A percentile compares a stretch with the other conserved stretches of the same genome.
These are phyloP conservation scores for Anthracocystis walkeri DNA, from an alignment of 1,284 basidiomycete species.

Conservation along the genomic window DNA sequence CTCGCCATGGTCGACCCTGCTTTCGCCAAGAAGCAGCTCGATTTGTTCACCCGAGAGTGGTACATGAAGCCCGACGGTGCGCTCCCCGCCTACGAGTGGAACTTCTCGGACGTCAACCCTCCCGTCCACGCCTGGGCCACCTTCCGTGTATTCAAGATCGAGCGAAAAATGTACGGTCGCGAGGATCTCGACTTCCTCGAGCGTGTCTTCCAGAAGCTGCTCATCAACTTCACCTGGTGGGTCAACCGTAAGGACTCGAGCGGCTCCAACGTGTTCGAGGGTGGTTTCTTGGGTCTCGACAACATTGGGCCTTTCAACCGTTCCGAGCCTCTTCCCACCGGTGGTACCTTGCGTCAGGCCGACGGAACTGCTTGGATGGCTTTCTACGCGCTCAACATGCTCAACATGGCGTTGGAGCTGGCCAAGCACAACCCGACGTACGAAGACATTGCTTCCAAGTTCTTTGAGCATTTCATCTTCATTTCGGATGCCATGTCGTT, in stretches of 20 bases:
- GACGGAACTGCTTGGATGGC: conserved; percentile 99
- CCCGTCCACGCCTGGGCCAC: conserved; percentile 91
- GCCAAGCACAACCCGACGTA: conserved; percentile 98
- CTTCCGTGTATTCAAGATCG: conserved; percentile 77
- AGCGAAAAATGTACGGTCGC: conserved; percentile 89
- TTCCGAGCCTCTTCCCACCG: conserved; percentile 93
- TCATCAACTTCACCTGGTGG: conserved; percentile 99
- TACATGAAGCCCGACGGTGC: conserved; percentile 98
- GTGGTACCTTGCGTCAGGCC: conserved; percentile 84
- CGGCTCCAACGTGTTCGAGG: conserved; percentile 96
- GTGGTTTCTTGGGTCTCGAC: conserved; percentile 96
- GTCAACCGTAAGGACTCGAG: conserved; percentile 96
- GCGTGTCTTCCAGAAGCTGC: conserved; percentile 95
- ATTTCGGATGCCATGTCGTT: conserved; percentile 85
- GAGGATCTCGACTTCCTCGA: conserved; percentile 94
- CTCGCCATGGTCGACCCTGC: conserved; percentile 92
- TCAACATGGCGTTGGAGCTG: conserved; percentile 95
- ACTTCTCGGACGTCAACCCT: conserved; percentile 95
- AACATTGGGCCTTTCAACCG: conserved; percentile 99
- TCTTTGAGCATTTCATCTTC: conserved; percentile 78
- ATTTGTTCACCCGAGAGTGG: conserved; percentile 96
- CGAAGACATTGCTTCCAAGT: conserved; percentile 99
- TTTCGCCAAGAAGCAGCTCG: conserved; percentile 97
- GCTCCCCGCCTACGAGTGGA: conserved; percentile 99
- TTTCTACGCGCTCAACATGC: conserved; percentile 96